Conservation (phyloP, 1,284 basidiomycete genomes). For the Pascua sp. region DNA sequence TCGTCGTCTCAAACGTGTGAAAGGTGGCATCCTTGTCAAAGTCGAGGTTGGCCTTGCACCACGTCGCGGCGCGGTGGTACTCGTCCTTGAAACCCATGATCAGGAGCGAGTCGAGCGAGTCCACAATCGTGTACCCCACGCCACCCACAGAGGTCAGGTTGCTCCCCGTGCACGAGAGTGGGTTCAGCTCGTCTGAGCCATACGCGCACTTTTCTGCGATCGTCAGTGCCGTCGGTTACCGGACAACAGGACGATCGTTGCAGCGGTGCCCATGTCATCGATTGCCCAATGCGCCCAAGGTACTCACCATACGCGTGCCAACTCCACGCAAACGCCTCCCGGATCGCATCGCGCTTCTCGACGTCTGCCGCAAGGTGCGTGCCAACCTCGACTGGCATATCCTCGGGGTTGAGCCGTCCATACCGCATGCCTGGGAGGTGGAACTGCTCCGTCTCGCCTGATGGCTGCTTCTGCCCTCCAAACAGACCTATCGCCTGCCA, state of each 20-base stretch:
- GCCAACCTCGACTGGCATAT: not conserved
- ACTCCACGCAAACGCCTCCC: slow-evolving; percentile 74
- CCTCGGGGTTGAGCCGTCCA: not conserved
- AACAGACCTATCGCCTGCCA: not conserved
- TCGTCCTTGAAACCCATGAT: slow-evolving; percentile 78
- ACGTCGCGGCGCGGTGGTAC: slow-evolving; percentile 69
- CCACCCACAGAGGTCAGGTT: slow-evolving; percentile 72
- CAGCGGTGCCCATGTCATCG: too few species aligned
- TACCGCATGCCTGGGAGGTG: not conserved
- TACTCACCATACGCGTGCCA: slow-evolving; percentile 70
- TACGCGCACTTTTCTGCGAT: slow-evolving; percentile 71
- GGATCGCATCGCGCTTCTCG: slow-evolving; percentile 63
- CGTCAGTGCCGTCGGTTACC: slow-evolving; percentile 1
- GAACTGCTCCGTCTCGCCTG: not conserved
- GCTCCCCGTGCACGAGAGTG: slow-evolving; percentile 66
- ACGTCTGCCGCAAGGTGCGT: slow-evolving; percentile 55
- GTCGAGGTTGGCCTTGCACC: slow-evolving; percentile 67
- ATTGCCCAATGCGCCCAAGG: too few species aligned
- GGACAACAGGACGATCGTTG: too few species aligned
- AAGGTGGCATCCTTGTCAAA: slow-evolving; percentile 78
- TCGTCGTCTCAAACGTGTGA: slow-evolving; percentile 90
- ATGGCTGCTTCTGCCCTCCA: not conserved
- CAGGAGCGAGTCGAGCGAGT: slow-evolving; percentile 80
- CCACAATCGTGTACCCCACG: slow-evolving; percentile 79
- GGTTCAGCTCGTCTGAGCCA: slow-evolving; percentile 81